Base-by-base conservation (phyloP, 768 basidiomycete species). In the Leccinum uliginosum region DNA sequence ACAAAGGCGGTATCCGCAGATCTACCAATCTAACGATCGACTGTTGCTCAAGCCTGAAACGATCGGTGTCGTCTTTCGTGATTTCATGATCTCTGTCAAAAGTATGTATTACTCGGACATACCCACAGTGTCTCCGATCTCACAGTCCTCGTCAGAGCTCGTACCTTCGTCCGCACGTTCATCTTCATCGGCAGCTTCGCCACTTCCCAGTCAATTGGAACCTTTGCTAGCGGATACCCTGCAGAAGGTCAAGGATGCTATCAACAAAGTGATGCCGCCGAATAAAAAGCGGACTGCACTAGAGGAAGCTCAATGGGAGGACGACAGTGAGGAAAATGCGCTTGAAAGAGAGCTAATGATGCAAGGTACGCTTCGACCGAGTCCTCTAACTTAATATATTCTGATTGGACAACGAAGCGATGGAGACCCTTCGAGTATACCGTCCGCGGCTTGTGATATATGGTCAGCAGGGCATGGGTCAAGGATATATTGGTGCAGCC, bases 11-110 rank as follows among this genome's bases (percentile, higher is more conserved):
- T 99, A 99, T 71, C 97, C 97, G 0, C 97, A 99, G 70, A 94
- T 98, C 47, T 99, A 99, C 78, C 89, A 91, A 73, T 89, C 91
- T 5, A 83, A 80, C 30, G 94, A 98, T 59, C 80, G 97, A 10
- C 75, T 98, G 2, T 67, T 93, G 50, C 78, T 98, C 54, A 83
- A 91, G 60, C 90, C 95, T 7, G 89, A 91, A 65, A 85, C 86
- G 2, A 97, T 98, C 59, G 78, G 79, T 30, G 84, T 98, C 17
- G 83, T 87, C 32, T 77, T 97, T 50, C 80, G 91, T 40, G 97
- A 99, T 70, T 99, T 99, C 68, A 93, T 98, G 93, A 89, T 96
- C 65, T 92, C 96, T 2, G 84, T 97, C 55, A 93, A 97, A 73
- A 96, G 96, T 97, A 65, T 52, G 86, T 27, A 10, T 21, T 34